phyloP scores from a whole-genome alignment of 148 eudicot species.

The Beta vulgaris region DNA sequence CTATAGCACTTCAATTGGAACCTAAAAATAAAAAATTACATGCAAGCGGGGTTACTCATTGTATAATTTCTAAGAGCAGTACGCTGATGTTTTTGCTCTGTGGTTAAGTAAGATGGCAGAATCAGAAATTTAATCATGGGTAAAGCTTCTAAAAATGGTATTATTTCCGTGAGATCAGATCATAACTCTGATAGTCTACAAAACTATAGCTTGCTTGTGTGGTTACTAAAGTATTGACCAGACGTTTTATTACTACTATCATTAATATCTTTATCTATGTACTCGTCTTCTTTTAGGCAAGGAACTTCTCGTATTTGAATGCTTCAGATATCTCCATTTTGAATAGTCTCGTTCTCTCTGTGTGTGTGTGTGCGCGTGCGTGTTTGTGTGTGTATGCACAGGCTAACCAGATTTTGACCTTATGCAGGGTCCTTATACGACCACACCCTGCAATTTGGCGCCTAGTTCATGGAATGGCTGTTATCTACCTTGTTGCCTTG shows the following conservation, averaged over 20 bases:
- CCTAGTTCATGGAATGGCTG: conserved; percentile 96
- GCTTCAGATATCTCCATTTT: not conserved
- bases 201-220: not conserved
- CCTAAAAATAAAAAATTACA: not conserved
- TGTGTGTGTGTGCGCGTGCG: not conserved
- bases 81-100: not conserved
- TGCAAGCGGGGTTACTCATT: not conserved
- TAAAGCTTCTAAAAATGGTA: not conserved
- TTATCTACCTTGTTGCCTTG: conserved; percentile 85
- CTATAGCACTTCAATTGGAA: not conserved
- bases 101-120: not conserved
- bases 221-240: not conserved
- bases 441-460: conserved; percentile 99
- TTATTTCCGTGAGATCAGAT: not conserved
- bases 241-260: too few relatives aligned
- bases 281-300: not conserved
- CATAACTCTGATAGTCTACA: not conserved
- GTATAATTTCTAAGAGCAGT: not conserved
- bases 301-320: not conserved
- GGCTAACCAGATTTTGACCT: conserved; percentile 10
- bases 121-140: not conserved
- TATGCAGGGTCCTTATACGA: conserved; percentile 76
- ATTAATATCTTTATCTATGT: too few relatives aligned
- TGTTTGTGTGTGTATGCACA: not conserved
- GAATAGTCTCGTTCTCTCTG: not conserved